These are phyloP conservation scores for Spergularia azorica DNA, from an alignment of 179 eudicot species.

Conservation along the genomic window DNA sequence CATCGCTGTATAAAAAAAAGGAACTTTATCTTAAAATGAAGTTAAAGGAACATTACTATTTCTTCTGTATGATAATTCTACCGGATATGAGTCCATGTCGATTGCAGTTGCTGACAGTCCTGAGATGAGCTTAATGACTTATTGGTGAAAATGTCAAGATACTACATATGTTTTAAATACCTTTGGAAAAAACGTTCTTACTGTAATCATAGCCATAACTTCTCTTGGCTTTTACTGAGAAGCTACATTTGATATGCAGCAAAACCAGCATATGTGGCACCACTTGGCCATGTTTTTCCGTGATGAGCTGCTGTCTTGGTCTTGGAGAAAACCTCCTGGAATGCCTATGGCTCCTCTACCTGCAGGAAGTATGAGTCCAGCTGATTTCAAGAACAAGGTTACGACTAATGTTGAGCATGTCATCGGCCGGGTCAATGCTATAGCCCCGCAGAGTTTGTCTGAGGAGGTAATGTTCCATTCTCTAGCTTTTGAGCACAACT, in stretches of 20 bases:
- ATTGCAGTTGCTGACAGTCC: background rate
- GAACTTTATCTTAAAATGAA: background rate
- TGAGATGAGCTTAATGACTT: background rate
- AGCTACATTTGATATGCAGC: slow-evolving; percentile 50
- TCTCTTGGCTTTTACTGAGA: background rate
- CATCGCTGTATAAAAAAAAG: background rate
- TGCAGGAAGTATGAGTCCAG: slow-evolving; percentile 74
- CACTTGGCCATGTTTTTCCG: slow-evolving; percentile 99
- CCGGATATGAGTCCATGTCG: slow-evolving; percentile 1
- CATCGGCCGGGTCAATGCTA: slow-evolving; percentile 61
- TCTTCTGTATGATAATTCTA: background rate
- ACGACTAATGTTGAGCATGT: slow-evolving; percentile 80
- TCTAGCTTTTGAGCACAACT: background rate
- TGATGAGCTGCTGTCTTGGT: slow-evolving; percentile 97
- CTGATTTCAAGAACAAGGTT: slow-evolving; percentile 86
- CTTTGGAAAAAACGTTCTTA: background rate
- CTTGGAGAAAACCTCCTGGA: slow-evolving; percentile 98
- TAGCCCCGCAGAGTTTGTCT: slow-evolving; percentile 78
- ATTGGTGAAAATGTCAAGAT: background rate
- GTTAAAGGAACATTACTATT: background rate
- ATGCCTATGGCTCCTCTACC: slow-evolving; percentile 82
- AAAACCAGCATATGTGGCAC: slow-evolving; percentile 93
- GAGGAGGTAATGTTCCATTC: slow-evolving; percentile 66
- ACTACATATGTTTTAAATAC: background rate
- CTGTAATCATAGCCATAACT: background rate